Percentiles rank a stretch among this genome's conserved stretches.
phyloP scores from a whole-genome alignment of 2,329 filamentous ascomycete genomes.

The Colletotrichum sojae region DNA sequence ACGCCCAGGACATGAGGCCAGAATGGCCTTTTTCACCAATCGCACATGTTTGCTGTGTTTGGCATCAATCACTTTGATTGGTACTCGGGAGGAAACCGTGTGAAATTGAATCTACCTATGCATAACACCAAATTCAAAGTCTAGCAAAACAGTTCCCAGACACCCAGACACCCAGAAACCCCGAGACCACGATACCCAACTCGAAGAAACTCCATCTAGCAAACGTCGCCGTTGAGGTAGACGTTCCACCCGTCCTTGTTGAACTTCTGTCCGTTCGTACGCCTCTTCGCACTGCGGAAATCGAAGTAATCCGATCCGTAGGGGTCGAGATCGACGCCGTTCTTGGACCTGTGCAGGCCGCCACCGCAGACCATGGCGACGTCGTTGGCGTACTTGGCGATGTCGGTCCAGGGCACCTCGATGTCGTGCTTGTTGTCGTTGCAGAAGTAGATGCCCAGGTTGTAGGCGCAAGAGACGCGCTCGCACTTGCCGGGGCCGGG shows the following conservation, averaged over 20 bases:
- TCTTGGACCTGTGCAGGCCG: background rate
- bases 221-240: background rate
- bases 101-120: no score
- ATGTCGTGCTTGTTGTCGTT: conserved; percentile 1
- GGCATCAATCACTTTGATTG: no score
- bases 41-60: no score
- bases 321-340: background rate
- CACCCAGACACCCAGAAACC: no score
- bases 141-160: no score
- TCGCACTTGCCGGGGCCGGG: background rate
- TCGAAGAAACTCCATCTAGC: background rate
- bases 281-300: background rate
- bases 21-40: no score
- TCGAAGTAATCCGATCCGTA: background rate
- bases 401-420: background rate
- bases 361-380: conserved; percentile 1
- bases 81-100: no score
- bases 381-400: conserved; percentile 2
- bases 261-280: conserved; percentile 1
- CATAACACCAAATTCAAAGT: no score
- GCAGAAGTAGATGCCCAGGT: background rate
- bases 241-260: background rate
- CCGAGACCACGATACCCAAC: background rate
- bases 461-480: background rate
- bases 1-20: no score